phyloP scores from a whole-genome alignment of 257 asterid species.

The Solanum phureja region DNA sequence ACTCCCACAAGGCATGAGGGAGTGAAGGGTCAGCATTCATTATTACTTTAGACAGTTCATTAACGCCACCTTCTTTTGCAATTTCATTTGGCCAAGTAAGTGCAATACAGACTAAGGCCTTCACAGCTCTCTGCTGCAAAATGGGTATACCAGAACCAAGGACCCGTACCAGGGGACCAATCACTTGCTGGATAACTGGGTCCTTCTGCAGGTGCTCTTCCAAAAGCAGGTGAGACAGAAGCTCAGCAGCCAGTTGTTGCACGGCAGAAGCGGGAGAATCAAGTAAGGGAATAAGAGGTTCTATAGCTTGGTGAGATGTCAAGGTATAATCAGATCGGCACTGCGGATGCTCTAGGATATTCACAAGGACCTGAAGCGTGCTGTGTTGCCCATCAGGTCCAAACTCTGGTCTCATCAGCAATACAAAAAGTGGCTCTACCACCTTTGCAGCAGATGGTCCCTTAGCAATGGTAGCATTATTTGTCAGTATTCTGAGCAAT shows the following conservation, averaged over 20 bases:
- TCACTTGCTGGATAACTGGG: slow-evolving; percentile 67
- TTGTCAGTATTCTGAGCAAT: slow-evolving; percentile 85
- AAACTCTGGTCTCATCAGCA: slow-evolving; percentile 66
- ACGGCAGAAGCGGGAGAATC: slow-evolving; percentile 95
- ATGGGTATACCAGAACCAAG: slow-evolving; percentile 82
- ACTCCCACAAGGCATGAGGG: slow-evolving; percentile 89
- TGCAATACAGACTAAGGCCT: slow-evolving; percentile 78
- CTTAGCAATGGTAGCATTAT: slow-evolving; percentile 91
- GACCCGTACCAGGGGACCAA: slow-evolving; percentile 79
- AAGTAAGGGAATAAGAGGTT: slow-evolving; percentile 79
- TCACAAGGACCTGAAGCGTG: slow-evolving; percentile 87
- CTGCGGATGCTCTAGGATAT: slow-evolving; percentile 87
- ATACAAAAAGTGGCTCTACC: slow-evolving; percentile 75
- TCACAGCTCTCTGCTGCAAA: slow-evolving; percentile 92
- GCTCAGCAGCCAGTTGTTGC: slow-evolving; percentile 96
- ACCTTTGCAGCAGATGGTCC: slow-evolving; percentile 96
- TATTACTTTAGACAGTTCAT: slow-evolving; percentile 75
- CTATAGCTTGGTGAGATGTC: slow-evolving; percentile 74
- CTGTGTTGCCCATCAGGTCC: slow-evolving; percentile 96
- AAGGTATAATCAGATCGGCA: slow-evolving; percentile 79
- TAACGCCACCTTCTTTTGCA: slow-evolving; percentile 97
- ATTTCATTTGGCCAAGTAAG: slow-evolving; percentile 90
- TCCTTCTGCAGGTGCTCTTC: slow-evolving; percentile 97
- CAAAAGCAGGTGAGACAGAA: slow-evolving; percentile 73
- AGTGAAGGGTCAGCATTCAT: slow-evolving; percentile 79